Evolutionary conservation across 2,329 filamentous ascomycete species (phyloP).

Genomic region (Metarhizium humberi): DNA sequence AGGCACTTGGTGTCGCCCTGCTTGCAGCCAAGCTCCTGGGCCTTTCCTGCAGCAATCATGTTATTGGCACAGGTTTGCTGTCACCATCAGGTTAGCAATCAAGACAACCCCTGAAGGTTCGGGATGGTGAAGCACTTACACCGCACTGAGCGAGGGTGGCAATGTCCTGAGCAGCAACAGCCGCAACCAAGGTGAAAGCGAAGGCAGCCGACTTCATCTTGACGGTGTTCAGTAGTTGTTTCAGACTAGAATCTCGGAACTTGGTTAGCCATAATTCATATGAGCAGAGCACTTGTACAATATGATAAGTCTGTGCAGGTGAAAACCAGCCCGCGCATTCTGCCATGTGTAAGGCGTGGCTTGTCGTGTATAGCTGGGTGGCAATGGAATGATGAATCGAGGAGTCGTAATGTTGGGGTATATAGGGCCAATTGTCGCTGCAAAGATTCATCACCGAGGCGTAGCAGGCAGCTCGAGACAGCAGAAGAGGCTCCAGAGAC

Average conservation of each 20-base stretch:
- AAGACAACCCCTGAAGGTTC: not conserved
- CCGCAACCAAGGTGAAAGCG: slow-evolving; percentile 30
- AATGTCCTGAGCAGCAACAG: slow-evolving; percentile 31
- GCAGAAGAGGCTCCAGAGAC: too few species aligned
- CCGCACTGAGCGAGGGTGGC: slow-evolving; percentile 38
- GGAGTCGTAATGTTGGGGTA: too few species aligned
- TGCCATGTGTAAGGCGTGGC: too few species aligned
- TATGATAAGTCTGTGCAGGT: too few species aligned
- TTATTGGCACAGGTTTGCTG: slow-evolving; percentile 40
- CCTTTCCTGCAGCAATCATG: slow-evolving; percentile 36
- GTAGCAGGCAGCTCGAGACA: too few species aligned
- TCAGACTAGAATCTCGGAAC: not conserved
- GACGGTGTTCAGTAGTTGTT: slow-evolving; percentile 11
- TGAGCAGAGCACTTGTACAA: not conserved
- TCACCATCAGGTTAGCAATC: not conserved
- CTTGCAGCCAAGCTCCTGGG: slow-evolving; percentile 35
- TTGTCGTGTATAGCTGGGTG: too few species aligned
- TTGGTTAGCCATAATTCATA: not conserved
- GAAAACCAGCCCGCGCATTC: too few species aligned
- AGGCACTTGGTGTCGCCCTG: slow-evolving; percentile 33
- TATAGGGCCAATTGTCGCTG: too few species aligned
- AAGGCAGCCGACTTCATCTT: slow-evolving; percentile 43
- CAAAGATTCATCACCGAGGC: too few species aligned
- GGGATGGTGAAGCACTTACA: slow-evolving; percentile 32
- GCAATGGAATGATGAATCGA: too few species aligned